Conservation (phyloP, 257 asterid species). For the Ligustrum vulgare region DNA sequence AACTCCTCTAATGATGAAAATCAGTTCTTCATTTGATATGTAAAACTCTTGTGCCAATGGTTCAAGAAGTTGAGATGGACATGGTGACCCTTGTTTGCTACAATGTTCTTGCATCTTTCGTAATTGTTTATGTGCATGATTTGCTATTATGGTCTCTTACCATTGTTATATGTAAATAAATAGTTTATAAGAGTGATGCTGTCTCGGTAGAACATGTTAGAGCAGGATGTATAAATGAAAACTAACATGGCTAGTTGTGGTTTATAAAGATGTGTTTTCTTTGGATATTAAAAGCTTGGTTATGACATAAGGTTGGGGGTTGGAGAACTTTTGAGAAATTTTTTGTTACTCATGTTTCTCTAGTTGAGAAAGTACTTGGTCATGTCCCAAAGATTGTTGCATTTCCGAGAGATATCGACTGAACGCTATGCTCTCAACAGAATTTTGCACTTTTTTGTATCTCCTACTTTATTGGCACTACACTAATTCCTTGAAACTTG, state of each 20-base stretch:
- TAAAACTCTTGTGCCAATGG: neutral
- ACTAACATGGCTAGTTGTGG: neutral
- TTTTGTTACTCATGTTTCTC: neutral
- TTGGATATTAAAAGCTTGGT: neutral
- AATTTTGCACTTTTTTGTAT: neutral
- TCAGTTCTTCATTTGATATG: neutral
- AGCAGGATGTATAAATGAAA: neutral
- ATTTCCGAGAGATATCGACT: neutral
- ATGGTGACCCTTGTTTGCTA: neutral
- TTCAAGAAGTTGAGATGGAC: no score
- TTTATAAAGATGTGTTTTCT: neutral
- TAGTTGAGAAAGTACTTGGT: neutral
- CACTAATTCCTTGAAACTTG: neutral
- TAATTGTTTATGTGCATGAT: neutral
- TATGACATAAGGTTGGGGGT: neutral
- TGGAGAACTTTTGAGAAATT: neutral
- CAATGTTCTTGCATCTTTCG: neutral
- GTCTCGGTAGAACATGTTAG: no score
- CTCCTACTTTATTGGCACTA: neutral
- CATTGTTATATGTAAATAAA: no score
- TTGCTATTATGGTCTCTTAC: neutral
- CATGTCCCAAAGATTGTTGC: neutral
- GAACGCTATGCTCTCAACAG: neutral
- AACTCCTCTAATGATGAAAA: neutral
- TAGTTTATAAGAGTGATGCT: neutral